Evolutionary conservation across 371 early-diverging fungal genomes (phyloP), one percentile per base, ranked within the genome.

Genomic region (Mortierella sp.): DNA sequence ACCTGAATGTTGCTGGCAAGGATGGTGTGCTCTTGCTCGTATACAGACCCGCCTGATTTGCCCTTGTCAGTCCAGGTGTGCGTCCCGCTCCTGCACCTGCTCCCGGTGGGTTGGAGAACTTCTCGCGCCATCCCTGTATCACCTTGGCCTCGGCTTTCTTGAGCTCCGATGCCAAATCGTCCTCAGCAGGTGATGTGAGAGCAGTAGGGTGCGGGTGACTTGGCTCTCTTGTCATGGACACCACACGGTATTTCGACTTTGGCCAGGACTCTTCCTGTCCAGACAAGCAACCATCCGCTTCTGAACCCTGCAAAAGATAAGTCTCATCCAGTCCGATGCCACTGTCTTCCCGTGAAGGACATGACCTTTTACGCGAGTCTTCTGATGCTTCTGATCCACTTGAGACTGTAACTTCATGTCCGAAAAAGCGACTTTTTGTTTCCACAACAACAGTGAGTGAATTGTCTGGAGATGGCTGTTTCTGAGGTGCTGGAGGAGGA

Each of bases 41-140:
- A n/a, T n/a, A n/a, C n/a, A n/a, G n/a, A n/a, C 57, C 46, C 4
- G 46, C n/a, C 19, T 68, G 61, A 31, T 58, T 34, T 16, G 66
- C 62, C n/a, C 69, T 59, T 19, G 42, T 74, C 50, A 69, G 21
- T 6, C 69, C 76, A 14, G 61, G 21, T 0, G 58, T 28, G 5
- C 58, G 51, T 12, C 39, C 26, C 14, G 34, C 3, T 16, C 41
- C 14, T 7, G 10, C 10, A 10, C 34, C 34, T 34, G 10, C 10
- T 4, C 34, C 34, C 10, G 61, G 34, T 13, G 59, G 41, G 19
- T 64, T 60, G n/a, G 66, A 64, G 54, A 74, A 74, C 49, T 69
- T 68, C 24, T 74, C 70, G 3, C 62, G 66, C 76, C 76, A 74
- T 39, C 69, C 69, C 24, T 74, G 65, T 21, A 74, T 64, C 21